Evolutionary conservation across 2,329 filamentous ascomycete genomes (phyloP).

Genomic region (Phyllosticta paracitricarpa): DNA sequence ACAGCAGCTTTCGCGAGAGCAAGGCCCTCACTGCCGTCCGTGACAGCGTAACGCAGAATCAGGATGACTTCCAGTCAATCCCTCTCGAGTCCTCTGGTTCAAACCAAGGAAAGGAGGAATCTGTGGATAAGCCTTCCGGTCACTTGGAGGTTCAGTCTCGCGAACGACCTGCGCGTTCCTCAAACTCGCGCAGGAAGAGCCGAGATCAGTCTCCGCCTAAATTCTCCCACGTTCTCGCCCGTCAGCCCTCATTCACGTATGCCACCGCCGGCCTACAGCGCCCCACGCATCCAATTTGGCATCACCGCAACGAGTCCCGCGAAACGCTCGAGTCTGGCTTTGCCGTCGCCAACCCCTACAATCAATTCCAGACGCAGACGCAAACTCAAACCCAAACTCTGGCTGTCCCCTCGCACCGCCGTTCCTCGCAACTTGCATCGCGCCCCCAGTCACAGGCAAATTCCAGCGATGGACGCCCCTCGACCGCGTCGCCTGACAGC

Average conservation of each 20-base stretch:
- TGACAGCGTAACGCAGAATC: slow-evolving; percentile 22
- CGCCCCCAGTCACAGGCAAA: neutral
- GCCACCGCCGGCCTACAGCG: neutral
- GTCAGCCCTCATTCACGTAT: neutral
- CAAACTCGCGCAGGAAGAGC: neutral
- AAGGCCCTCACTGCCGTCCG: slow-evolving; percentile 18
- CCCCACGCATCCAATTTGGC: neutral
- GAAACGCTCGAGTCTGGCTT: neutral
- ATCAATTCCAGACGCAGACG: neutral
- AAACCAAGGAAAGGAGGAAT: neutral
- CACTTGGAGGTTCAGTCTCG: neutral
- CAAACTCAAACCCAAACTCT: neutral
- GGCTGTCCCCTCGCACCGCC: neutral
- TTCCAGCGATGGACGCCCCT: neutral
- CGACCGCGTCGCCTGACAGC: neutral
- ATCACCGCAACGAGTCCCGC: neutral
- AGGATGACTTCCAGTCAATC: slow-evolving; percentile 9
- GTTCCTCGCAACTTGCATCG: neutral
- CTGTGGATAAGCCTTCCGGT: neutral
- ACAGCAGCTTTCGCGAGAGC: slow-evolving; percentile 21
- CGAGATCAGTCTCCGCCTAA: neutral
- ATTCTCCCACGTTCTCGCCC: neutral
- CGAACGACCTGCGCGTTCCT: neutral
- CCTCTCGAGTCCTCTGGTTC: neutral
- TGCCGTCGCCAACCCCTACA: neutral